phyloP scores from a whole-genome alignment of 176 grass and related monocot species.

The Panicum miliaceum region DNA sequence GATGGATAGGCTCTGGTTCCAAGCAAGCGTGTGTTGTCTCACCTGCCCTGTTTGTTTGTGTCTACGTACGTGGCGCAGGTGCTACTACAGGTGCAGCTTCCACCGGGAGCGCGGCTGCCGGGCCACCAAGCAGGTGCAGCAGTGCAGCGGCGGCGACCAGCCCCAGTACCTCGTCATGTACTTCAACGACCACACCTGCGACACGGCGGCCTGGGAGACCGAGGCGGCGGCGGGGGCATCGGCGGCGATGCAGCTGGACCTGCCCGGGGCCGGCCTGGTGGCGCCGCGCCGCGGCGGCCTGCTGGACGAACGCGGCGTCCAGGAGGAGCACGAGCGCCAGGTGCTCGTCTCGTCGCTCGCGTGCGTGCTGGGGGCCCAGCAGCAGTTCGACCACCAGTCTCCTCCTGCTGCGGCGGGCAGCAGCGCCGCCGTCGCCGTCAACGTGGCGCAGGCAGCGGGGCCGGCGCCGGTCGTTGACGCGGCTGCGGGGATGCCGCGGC shows the following conservation, averaged over 20 bases:
- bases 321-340: constrained; percentile 51
- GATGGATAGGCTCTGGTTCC: not conserved
- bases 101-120: constrained; percentile 53
- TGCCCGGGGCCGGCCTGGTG: not conserved
- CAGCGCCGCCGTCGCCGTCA: not conserved
- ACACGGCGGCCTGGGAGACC: constrained; percentile 14
- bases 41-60: not conserved
- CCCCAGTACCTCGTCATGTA: constrained; percentile 50
- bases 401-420: not conserved
- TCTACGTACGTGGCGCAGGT: constrained; percentile 37
- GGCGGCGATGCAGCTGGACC: not conserved
- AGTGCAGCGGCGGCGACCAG: constrained; percentile 37
- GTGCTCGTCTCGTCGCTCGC: constrained; percentile 52
- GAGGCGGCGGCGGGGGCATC: not conserved
- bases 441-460: not conserved
- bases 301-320: constrained; percentile 1
- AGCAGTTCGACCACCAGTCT: not conserved
- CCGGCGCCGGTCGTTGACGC: constrained; percentile 1
- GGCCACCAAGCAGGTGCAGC: constrained; percentile 73
- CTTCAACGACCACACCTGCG: constrained; percentile 64
- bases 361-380: constrained; percentile 38
- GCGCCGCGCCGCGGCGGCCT: not conserved
- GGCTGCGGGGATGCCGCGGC: not conserved
- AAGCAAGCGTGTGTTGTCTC: constrained; percentile 20
- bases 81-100: constrained; percentile 72